Conservation (phyloP, 129 eudicot species). For the Erigeron canadensis region DNA sequence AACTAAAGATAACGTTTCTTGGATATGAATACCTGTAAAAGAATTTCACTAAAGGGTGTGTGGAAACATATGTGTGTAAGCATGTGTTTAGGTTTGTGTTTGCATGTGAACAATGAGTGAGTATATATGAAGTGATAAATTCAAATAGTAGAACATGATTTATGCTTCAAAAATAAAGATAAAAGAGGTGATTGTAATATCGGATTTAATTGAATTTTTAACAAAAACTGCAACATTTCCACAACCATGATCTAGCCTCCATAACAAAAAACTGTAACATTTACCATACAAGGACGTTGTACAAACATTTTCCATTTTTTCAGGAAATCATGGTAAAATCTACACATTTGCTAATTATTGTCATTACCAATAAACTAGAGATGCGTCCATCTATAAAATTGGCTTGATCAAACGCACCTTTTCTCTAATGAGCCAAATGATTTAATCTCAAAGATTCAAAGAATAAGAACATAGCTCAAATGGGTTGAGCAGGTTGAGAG, state of each 20-base stretch:
- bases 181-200: background rate
- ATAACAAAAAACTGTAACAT: background rate
- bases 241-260: background rate
- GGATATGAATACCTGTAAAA: constrained; percentile 62
- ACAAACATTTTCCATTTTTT: background rate
- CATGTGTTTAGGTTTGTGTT: too few species aligned
- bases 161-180: constrained; percentile 1
- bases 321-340: background rate
- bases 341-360: background rate
- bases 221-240: too few species aligned
- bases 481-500: background rate
- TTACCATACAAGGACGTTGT: background rate
- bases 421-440: background rate
- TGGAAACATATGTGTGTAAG: too few species aligned
- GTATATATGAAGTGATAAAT: background rate
- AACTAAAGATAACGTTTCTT: constrained; percentile 3
- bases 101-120: too few species aligned
- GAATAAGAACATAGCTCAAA: background rate
- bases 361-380: background rate
- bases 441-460: background rate
- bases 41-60: background rate
- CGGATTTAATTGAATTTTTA: too few species aligned
- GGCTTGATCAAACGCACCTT: too few species aligned
- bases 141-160: constrained; percentile 12
- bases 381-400: too few species aligned